Evolutionary conservation across 371 early-diverging fungal genomes (phyloP).

Genomic region (Syncephalastrum monosporum): DNA sequence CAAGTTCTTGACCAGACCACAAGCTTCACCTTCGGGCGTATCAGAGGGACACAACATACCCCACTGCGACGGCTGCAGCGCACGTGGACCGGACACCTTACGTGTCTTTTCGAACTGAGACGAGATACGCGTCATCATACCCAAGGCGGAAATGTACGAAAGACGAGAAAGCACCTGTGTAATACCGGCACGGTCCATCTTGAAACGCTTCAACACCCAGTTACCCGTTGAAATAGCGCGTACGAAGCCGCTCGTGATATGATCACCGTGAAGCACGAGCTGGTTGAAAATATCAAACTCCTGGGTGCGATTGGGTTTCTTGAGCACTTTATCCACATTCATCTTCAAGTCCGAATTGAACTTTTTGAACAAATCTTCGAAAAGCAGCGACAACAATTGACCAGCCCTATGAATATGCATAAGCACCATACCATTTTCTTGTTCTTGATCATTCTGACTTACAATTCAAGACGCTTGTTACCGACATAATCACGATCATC

Average conservation of each 20-base stretch:
- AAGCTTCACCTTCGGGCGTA: constrained; percentile 99
- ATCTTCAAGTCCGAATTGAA: constrained; percentile 92
- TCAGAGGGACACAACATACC: constrained; percentile 99
- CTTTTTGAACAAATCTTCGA: constrained; percentile 99
- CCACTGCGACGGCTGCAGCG: constrained; percentile 99
- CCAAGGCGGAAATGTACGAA: constrained; percentile 96
- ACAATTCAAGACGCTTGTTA: constrained; percentile 99
- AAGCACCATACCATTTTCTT: background rate
- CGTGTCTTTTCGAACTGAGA: constrained; percentile 99
- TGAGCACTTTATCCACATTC: constrained; percentile 91
- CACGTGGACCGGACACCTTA: constrained; percentile 99
- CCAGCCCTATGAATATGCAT: constrained; percentile 78
- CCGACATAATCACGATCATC: constrained; percentile 99
- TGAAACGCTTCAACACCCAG: constrained; percentile 99
- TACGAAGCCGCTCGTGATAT: constrained; percentile 94
- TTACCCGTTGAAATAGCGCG: constrained; percentile 99
- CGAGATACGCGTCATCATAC: constrained; percentile 99
- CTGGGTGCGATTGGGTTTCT: constrained; percentile 90
- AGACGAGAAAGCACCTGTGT: constrained; percentile 98
- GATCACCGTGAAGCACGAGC: constrained; percentile 81
- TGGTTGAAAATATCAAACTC: constrained; percentile 95
- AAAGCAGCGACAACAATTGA: constrained; percentile 94
- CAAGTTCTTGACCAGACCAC: constrained; percentile 99
- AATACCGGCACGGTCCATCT: constrained; percentile 99
- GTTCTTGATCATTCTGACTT: constrained; percentile 24